These are phyloP conservation scores for Camptophora hylomeconis DNA, from an alignment of 2,329 filamentous ascomycete genomes.

Conservation along the genomic window DNA sequence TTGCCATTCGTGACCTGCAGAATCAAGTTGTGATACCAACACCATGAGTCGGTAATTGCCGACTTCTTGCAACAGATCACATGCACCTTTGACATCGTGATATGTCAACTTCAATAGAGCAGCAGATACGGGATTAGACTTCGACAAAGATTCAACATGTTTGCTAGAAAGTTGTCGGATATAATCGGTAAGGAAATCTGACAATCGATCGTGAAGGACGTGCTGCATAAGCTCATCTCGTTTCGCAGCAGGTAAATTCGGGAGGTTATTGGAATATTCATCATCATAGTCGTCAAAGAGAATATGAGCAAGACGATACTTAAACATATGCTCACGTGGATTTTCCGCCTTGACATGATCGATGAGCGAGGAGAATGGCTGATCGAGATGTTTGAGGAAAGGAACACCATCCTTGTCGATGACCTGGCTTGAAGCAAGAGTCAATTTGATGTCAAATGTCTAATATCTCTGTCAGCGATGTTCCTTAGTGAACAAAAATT, in stretches of 20 bases:
- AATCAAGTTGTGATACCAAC: conserved; percentile 68
- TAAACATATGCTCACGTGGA: too few relatives aligned
- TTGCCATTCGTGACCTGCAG: conserved; percentile 49
- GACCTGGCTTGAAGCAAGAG: conserved; percentile 22
- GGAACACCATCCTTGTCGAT: conserved; percentile 46
- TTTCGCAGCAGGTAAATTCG: conserved; percentile 26
- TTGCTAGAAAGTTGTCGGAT: conserved; percentile 40
- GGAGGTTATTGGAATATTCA: conserved; percentile 28
- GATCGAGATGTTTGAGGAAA: conserved; percentile 23
- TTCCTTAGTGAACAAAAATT: too few relatives aligned
- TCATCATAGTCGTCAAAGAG: conserved; percentile 54
- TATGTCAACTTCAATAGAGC: conserved; percentile 69
- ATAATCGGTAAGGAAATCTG: conserved; percentile 27
- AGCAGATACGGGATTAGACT: conserved; percentile 47
- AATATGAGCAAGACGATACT: conserved; percentile 80
- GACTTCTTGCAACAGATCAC: conserved; percentile 60
- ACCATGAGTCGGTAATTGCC: conserved; percentile 76
- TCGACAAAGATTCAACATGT: conserved; percentile 35
- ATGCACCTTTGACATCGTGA: conserved; percentile 70
- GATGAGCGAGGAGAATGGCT: conserved; percentile 23
- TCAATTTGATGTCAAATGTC: conserved; percentile 7
- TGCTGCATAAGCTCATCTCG: conserved; percentile 28
- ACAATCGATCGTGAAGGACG: conserved; percentile 36
- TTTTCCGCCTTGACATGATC: conserved; percentile 19
- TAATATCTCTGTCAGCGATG: conserved; percentile 2